These are phyloP conservation scores for Rhytidhysteron rufulum DNA, from an alignment of 2,329 filamentous ascomycete species.

Conservation along the genomic window DNA sequence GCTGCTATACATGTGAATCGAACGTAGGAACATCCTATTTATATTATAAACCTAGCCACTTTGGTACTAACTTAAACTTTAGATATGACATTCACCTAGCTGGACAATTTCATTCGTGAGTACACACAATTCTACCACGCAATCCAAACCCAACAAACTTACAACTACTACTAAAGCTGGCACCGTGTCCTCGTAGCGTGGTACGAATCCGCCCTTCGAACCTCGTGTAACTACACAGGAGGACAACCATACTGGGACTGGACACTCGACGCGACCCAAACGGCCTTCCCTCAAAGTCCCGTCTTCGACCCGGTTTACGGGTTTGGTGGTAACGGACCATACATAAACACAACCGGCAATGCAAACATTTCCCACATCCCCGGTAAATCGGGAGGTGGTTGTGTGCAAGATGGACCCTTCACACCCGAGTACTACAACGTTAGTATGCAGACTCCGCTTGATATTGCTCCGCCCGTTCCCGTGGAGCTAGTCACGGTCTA, in stretches of 20 bases:
- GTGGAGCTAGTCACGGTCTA: conserved; percentile 17
- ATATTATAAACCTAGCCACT: too few relatives aligned
- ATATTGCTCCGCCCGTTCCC: conserved; percentile 20
- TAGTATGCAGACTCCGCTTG: conserved; percentile 20
- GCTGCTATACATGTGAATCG: too few relatives aligned
- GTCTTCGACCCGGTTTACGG: conserved; percentile 20
- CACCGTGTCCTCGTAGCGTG: too few relatives aligned
- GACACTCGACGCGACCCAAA: conserved; percentile 17
- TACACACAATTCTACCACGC: too few relatives aligned
- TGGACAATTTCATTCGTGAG: too few relatives aligned
- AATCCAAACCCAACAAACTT: too few relatives aligned
- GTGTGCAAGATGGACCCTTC: conserved; percentile 30
- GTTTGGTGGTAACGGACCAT: conserved; percentile 35
- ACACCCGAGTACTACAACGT: conserved; percentile 16
- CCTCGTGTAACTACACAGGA: too few relatives aligned
- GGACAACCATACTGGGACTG: conserved; percentile 29
- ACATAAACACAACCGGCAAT: conserved; percentile 18
- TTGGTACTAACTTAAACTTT: too few relatives aligned
- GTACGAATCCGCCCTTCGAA: too few relatives aligned
- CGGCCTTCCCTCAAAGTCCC: conserved; percentile 9
- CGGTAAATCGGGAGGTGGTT: conserved; percentile 27
- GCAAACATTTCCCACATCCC: conserved; percentile 20
- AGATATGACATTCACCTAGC: too few relatives aligned
- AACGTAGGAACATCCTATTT: too few relatives aligned
- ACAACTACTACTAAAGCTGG: too few relatives aligned